A percentile compares a stretch with the other conserved stretches of the same genome.
Evolutionary conservation across 345 rosid genomes (phyloP).

Genomic region (Brassica juncea): DNA sequence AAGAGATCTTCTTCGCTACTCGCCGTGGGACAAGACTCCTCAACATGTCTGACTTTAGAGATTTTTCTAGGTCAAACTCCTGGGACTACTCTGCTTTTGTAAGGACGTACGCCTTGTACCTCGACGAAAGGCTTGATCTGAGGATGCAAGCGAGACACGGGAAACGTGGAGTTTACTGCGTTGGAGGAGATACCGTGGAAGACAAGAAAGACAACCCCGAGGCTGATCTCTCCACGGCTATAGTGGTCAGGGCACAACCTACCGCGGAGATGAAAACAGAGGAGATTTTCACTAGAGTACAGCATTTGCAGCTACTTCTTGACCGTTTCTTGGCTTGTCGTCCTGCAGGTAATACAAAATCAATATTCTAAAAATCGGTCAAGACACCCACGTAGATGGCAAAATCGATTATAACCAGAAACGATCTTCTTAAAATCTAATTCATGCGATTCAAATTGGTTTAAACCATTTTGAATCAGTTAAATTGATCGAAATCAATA

Average conservation of each 20-base stretch:
- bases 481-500: background rate
- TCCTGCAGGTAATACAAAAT: slow-evolving; percentile 64
- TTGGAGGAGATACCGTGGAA: slow-evolving; percentile 52
- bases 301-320: slow-evolving; percentile 79
- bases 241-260: slow-evolving; percentile 45
- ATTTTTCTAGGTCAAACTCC: slow-evolving; percentile 53
- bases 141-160: slow-evolving; percentile 65
- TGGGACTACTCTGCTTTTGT: slow-evolving; percentile 93
- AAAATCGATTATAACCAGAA: background rate
- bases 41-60: slow-evolving; percentile 81
- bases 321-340: slow-evolving; percentile 83
- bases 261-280: slow-evolving; percentile 62
- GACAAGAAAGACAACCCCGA: slow-evolving; percentile 15
- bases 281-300: slow-evolving; percentile 54
- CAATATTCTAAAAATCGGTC: too few species aligned
- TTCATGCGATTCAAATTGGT: background rate
- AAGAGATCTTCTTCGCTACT: slow-evolving; percentile 87
- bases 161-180: slow-evolving; percentile 49
- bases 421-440: background rate
- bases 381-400: too few species aligned
- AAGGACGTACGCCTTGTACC: slow-evolving; percentile 69
- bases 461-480: background rate
- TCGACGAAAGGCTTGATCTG: slow-evolving; percentile 76
- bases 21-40: slow-evolving; percentile 79
- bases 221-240: slow-evolving; percentile 29